Evolutionary conservation across 1,284 basidiomycete genomes (phyloP).

Genomic region (Chalciporus sp.): DNA sequence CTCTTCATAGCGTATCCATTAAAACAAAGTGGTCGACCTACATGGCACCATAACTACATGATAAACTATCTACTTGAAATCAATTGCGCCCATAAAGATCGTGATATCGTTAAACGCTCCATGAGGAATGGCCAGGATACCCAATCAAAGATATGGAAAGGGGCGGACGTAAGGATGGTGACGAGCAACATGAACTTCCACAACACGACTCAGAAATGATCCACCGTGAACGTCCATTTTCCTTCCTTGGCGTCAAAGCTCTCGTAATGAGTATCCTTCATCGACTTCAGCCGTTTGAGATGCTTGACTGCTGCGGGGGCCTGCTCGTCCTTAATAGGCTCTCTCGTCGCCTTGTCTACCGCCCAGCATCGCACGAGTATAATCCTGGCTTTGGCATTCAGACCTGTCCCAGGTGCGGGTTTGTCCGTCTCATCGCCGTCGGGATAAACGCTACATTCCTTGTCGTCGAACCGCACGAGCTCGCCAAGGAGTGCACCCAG

Average conservation of each 20-base stretch:
- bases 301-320: constrained; percentile 79
- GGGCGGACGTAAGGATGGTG: background rate
- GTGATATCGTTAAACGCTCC: constrained; percentile 16
- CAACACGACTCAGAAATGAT: constrained; percentile 71
- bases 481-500: constrained; percentile 86
- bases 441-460: constrained; percentile 93
- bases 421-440: constrained; percentile 82
- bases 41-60: constrained; percentile 13
- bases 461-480: constrained; percentile 87
- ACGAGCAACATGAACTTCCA: background rate
- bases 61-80: constrained; percentile 13
- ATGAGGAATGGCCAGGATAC: background rate
- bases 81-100: background rate
- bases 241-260: constrained; percentile 80
- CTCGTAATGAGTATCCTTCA: constrained; percentile 87
- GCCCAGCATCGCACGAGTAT: constrained; percentile 86
- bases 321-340: constrained; percentile 84
- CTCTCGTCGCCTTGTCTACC: constrained; percentile 88
- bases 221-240: constrained; percentile 92
- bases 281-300: constrained; percentile 81
- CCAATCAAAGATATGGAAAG: background rate
- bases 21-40: constrained; percentile 3
- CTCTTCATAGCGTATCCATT: background rate
- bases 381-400: constrained; percentile 88
- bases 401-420: constrained; percentile 79